Evolutionary conservation across 169 alveolate genomes (phyloP), one percentile per base, ranked within the genome.

Genomic region (Plasmodium cynomolgi): DNA sequence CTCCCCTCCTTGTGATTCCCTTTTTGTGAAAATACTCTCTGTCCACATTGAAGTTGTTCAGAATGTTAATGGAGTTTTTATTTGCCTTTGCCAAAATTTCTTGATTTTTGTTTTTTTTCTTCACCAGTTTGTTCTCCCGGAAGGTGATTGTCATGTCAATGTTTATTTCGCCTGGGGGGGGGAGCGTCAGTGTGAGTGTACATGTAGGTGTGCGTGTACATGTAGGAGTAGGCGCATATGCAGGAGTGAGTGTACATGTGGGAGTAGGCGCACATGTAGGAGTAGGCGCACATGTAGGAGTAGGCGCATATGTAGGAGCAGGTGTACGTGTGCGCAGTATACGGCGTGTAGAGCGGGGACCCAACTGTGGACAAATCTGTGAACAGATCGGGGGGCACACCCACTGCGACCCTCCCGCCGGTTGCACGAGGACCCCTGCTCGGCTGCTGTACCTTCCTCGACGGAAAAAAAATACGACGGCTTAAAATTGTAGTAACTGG

Each of bases 401-500:
- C 62, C 20, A 15, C 1, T 0, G n/a, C n/a, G 58, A 47, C 58
- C 1, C n/a, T 2, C 58, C 58, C 15, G 9, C 50, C 50, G 50
- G 3, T 1, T 44, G 56, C 11, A 0, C 56, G 1, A 44, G 56
- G n/a, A 5, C 15, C 8, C 3, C 54, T 41, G 2, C 62, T 50
- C 62, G 1, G 0, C 62, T 50, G 62, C 62, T 15, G 68, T 75
- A 86, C 93, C 93, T 86, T 86, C 88, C 13, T 86, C 86, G 20
- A 86, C 83, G 20, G 93, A 86, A 77, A 86, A 86, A 50, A 86
- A 86, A 86, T 86, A 86, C 13, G 93, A 86, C 17, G 93, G 93
- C 47, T 86, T 86, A 41, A 86, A 77, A 44, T 86, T 86, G 83
- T 86, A 86, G 68, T 86, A 86, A 47, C 93, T 86, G 37, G 93